phyloP scores from a whole-genome alignment of 352 stramenopile genomes.

The Salisapilia sapeloensis region DNA sequence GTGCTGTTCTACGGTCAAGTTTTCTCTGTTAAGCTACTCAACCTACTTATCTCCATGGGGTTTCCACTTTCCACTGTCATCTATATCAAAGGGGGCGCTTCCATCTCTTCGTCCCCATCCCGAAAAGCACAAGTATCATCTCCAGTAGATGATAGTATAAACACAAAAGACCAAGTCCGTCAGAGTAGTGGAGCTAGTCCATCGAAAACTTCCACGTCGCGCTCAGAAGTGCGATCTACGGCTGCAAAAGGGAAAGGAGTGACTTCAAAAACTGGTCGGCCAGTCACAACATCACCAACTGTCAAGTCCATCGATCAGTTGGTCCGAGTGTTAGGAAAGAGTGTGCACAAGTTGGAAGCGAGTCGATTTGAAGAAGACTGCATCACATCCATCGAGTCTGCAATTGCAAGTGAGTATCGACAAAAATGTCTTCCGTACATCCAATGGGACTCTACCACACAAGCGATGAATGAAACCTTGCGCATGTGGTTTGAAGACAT shows the following conservation, averaged over 20 bases:
- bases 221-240: no score
- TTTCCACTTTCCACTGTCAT: slow-evolving; percentile 35
- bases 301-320: slow-evolving; percentile 2
- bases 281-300: slow-evolving; percentile 3
- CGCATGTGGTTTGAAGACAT: slow-evolving; percentile 49
- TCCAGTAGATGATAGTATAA: slow-evolving; percentile 1
- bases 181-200: background rate
- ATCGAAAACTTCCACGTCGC: background rate
- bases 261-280: background rate
- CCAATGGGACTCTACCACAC: slow-evolving; percentile 30
- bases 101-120: background rate
- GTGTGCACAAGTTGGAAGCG: slow-evolving; percentile 17
- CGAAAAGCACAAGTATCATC: background rate
- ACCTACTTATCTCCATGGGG: slow-evolving; percentile 20
- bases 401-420: slow-evolving; percentile 17
- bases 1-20: slow-evolving; percentile 42
- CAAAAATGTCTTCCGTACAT: slow-evolving; percentile 13
- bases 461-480: slow-evolving; percentile 28
- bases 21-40: slow-evolving; percentile 20
- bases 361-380: slow-evolving; percentile 29
- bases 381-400: slow-evolving; percentile 17
- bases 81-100: slow-evolving; percentile 16
- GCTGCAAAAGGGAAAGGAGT: no score
- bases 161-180: background rate
- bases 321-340: slow-evolving; percentile 10